Evolutionary conservation across 345 rosid genomes (phyloP), one percentile per base, ranked within the genome.

Genomic region (Citrus sp.): DNA sequence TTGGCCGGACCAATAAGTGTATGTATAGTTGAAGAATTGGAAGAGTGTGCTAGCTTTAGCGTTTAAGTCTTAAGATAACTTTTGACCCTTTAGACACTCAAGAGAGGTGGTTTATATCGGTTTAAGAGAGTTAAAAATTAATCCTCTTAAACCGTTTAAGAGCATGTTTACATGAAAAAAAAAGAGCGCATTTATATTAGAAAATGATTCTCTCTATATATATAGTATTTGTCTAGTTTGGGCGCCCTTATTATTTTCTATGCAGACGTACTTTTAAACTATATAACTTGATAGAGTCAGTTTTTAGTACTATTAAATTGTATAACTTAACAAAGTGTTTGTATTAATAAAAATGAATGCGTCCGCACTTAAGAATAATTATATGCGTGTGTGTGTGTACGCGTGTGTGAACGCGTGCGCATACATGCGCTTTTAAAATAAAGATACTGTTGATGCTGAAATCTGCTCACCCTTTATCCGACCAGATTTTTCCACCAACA

Each of bases 281-380:
- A 6, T 6, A 7, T 37, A 7, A 0, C 0, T 37, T 37, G 0
- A 37, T 37, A 37, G 0, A 37, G 0, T 6, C 1, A 1, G 0
- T 37, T 37, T 37, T 37, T 37, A 6, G 1, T 7, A 37, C 0
- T 37, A 7, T 37, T 37, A 37, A 37, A 32, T 32, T 32, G 5
- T 32, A 32, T 32, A 32, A 0, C 5, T 4, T 32, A 32, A 32
- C 34, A 32, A 0, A 0, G 5, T 32, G 0, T 32, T 0, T 32
- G 5, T 4, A 4, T 32, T 32, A 6, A 37, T 37, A 37, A 37
- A 37, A 37, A 1, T 37, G 0, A 37, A 6, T 6, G 6, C 0
- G 0, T 0, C 7, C 0, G 2, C 7, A 35, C 38, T 1, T 35
- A 6, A 6, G 0, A 37, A 37, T 37, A 0, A 37, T 6, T 37